These are phyloP conservation scores for Blastobotrys petasosporus DNA, from an alignment of 1,139 yeast genomes.

Conservation along the genomic window DNA sequence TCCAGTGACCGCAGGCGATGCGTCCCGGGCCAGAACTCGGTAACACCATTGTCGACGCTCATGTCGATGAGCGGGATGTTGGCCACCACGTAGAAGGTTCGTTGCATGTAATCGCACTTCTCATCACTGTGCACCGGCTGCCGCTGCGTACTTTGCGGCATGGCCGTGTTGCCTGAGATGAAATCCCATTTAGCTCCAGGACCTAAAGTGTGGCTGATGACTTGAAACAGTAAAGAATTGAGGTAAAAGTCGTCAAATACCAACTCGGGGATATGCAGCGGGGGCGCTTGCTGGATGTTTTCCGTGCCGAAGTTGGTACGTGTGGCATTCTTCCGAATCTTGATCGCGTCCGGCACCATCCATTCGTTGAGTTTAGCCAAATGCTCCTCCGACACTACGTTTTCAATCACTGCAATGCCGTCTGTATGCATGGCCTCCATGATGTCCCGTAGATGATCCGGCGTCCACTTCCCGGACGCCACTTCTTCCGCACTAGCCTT, in stretches of 20 bases:
- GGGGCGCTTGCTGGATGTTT: constrained; percentile 23
- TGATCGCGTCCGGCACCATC: constrained; percentile 17
- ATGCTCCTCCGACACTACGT: constrained; percentile 17
- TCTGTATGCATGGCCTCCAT: constrained; percentile 19
- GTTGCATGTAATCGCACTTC: constrained; percentile 7
- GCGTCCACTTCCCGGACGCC: constrained; percentile 16
- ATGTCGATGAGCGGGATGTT: constrained; percentile 14
- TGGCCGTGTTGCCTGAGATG: constrained; percentile 21
- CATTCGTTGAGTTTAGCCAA: constrained; percentile 16
- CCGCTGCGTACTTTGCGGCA: constrained; percentile 14
- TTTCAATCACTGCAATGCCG: constrained; percentile 18
- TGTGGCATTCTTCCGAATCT: constrained; percentile 11
- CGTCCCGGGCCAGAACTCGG: constrained; percentile 17
- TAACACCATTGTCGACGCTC: constrained; percentile 11
- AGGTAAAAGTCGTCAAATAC: constrained; percentile 17
- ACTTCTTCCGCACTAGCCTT: constrained; percentile 7
- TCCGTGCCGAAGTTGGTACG: constrained; percentile 19
- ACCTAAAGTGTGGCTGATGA: constrained; percentile 17
- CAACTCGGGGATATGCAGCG: constrained; percentile 15
- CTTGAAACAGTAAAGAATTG: constrained; percentile 17
- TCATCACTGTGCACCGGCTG: constrained; percentile 18
- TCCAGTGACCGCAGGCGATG: constrained; percentile 8
- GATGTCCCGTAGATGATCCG: constrained; percentile 15
- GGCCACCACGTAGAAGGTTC: constrained; percentile 12
- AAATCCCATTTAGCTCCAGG: constrained; percentile 20